A percentile compares a stretch with the other conserved stretches of the same genome.
Evolutionary conservation across 129 eudicot species (phyloP).

Genomic region (Helianthus tuberosus): DNA sequence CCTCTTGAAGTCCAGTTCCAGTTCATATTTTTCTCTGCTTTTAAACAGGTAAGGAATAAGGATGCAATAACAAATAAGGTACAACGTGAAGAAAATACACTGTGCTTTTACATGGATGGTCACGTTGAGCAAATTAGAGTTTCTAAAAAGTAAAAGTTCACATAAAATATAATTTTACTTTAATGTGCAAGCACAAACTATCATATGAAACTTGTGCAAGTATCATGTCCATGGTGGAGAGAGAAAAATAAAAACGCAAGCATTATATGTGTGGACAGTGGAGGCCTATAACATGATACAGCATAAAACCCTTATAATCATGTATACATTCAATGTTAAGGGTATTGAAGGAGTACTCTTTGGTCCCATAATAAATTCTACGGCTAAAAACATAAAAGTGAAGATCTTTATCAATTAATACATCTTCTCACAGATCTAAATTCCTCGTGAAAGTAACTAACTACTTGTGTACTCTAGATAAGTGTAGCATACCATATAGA

Average conservation of each 20-base stretch:
- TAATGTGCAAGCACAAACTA: background rate
- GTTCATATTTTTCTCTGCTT: conserved; percentile 80
- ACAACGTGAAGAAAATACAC: conserved; percentile 9
- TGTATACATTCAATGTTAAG: background rate
- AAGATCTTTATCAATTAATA: background rate
- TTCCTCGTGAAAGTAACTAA: background rate
- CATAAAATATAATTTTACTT: background rate
- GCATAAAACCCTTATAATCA: background rate
- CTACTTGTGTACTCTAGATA: background rate
- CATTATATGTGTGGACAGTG: background rate
- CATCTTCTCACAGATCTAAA: background rate
- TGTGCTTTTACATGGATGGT: conserved; percentile 8
- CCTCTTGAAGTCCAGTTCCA: conserved; percentile 97
- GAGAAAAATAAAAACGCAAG: background rate
- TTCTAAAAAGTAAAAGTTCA: conserved; percentile 12
- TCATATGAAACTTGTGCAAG: conserved; percentile 1
- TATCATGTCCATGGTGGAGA: background rate
- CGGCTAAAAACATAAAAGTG: conserved; percentile 4
- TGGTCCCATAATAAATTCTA: background rate
- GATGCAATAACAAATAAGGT: conserved; percentile 19
- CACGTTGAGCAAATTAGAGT: conserved; percentile 8
- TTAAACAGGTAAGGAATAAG: conserved; percentile 22
- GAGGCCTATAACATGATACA: conserved; percentile 3
- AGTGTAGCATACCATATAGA: background rate
- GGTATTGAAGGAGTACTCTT: conserved; percentile 1